Percentiles rank a stretch among this genome's conserved stretches.
Conservation (phyloP, 2,329 filamentous ascomycete genomes). For the Phyllosticta citriasiana region DNA sequence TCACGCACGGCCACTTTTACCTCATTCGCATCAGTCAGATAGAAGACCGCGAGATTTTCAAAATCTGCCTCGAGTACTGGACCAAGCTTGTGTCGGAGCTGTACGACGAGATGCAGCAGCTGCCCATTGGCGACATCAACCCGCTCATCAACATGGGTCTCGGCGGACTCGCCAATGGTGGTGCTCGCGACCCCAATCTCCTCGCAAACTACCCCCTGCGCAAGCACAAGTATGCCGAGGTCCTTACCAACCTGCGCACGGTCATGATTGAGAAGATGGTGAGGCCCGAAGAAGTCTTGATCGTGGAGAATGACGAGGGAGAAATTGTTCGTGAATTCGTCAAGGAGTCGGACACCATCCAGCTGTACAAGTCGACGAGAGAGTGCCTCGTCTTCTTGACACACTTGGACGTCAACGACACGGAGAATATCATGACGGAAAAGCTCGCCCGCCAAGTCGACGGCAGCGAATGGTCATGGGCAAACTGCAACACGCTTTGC, state of each 20-base stretch:
- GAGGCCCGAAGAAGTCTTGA: slow-evolving; percentile 89
- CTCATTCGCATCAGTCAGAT: slow-evolving; percentile 97
- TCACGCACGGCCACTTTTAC: slow-evolving; percentile 95
- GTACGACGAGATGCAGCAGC: slow-evolving; percentile 96
- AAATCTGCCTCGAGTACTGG: slow-evolving; percentile 99
- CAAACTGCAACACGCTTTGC: slow-evolving; percentile 98
- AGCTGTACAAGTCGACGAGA: slow-evolving; percentile 97
- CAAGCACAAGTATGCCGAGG: slow-evolving; percentile 96
- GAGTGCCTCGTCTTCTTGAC: slow-evolving; percentile 96
- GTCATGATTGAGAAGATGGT: slow-evolving; percentile 99
- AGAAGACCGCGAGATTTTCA: slow-evolving; percentile 97
- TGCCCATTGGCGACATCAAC: slow-evolving; percentile 88
- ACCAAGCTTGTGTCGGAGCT: slow-evolving; percentile 95
- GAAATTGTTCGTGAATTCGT: slow-evolving; percentile 99
- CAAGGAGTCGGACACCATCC: slow-evolving; percentile 97
- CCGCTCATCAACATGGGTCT: slow-evolving; percentile 73
- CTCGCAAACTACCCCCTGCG: slow-evolving; percentile 84
- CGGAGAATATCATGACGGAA: slow-evolving; percentile 98
- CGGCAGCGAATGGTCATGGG: slow-evolving; percentile 95
- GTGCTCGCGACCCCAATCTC: slow-evolving; percentile 74
- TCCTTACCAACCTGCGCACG: slow-evolving; percentile 83
- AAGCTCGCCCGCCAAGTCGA: slow-evolving; percentile 94
- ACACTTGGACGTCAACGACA: slow-evolving; percentile 93
- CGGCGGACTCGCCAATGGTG: slow-evolving; percentile 58
- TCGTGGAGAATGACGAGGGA: slow-evolving; percentile 99